A percentile compares a stretch with the other conserved stretches of the same genome.
Evolutionary conservation across 2,329 filamentous ascomycete genomes (phyloP).

Genomic region (Cephalotrichum gorgonifer): DNA sequence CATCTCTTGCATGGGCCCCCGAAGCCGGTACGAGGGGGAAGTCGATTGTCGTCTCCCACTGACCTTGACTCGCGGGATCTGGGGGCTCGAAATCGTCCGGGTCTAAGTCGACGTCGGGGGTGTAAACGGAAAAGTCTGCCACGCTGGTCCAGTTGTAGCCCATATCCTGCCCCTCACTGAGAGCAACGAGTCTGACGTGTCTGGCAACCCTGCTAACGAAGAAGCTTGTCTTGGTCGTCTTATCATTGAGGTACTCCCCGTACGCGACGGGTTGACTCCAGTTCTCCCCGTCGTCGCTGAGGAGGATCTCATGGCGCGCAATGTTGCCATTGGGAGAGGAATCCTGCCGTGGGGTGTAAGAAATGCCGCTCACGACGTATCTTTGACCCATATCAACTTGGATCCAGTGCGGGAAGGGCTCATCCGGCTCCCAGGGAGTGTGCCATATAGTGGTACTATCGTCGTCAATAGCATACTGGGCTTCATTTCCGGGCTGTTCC

Average conservation of each 20-base stretch:
- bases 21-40: slow-evolving; percentile 24
- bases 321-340: slow-evolving; percentile 16
- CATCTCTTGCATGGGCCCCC: slow-evolving; percentile 8
- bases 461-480: slow-evolving; percentile 17
- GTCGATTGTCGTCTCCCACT: slow-evolving; percentile 23
- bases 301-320: slow-evolving; percentile 16
- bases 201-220: slow-evolving; percentile 18
- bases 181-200: slow-evolving; percentile 18
- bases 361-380: slow-evolving; percentile 18
- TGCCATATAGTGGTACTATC: slow-evolving; percentile 19
- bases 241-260: slow-evolving; percentile 19
- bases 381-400: slow-evolving; percentile 17
- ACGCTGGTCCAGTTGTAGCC: slow-evolving; percentile 19
- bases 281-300: slow-evolving; percentile 16
- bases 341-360: slow-evolving; percentile 18
- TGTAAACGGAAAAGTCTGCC: slow-evolving; percentile 20
- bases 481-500: slow-evolving; percentile 15
- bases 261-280: slow-evolving; percentile 16
- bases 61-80: slow-evolving; percentile 14
- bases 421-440: slow-evolving; percentile 8
- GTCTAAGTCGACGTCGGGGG: slow-evolving; percentile 11
- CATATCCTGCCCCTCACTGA: slow-evolving; percentile 15
- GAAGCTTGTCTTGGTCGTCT: slow-evolving; percentile 18
- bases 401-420: slow-evolving; percentile 16
- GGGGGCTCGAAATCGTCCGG: slow-evolving; percentile 1